Conservation (phyloP, 139 green algal genomes). For the Spirogloea muscicola region DNA sequence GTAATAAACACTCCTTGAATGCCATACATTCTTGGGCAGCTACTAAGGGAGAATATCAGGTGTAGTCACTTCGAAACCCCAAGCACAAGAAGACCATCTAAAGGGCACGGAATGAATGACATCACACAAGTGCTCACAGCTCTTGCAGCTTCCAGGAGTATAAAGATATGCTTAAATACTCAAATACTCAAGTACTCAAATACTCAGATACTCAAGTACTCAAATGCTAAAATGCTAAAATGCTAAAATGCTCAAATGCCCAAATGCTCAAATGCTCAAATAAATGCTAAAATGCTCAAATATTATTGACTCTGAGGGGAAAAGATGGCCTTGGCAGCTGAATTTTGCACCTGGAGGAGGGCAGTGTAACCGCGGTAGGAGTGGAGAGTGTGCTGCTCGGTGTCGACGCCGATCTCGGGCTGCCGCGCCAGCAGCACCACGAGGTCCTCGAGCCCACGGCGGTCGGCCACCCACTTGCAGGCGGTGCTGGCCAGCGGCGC, state of each 20-base stretch:
- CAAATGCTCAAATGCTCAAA: background rate
- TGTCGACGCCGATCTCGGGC: slow-evolving; percentile 38
- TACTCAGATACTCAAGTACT: background rate
- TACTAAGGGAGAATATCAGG: no score
- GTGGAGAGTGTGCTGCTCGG: slow-evolving; percentile 34
- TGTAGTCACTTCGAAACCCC: no score
- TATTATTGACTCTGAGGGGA: no score
- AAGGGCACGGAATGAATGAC: no score
- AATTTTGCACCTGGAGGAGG: slow-evolving; percentile 38
- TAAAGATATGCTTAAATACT: background rate
- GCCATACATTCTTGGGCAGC: no score
- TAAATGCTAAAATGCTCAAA: no score
- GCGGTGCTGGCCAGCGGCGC: background rate
- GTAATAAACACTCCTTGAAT: no score
- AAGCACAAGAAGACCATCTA: no score
- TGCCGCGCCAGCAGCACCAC: background rate
- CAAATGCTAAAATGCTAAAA: background rate
- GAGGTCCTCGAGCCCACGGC: slow-evolving; percentile 2
- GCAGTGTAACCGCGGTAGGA: slow-evolving; percentile 40
- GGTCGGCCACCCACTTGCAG: slow-evolving; percentile 16
- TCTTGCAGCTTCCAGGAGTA: no score
- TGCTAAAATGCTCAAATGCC: background rate
- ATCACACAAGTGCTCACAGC: no score
- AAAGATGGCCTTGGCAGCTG: no score
- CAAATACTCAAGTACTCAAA: background rate